A percentile compares a stretch with the other conserved stretches of the same genome.
phyloP scores from a whole-genome alignment of 768 basidiomycete genomes.

The Tubosaeta sp. region DNA sequence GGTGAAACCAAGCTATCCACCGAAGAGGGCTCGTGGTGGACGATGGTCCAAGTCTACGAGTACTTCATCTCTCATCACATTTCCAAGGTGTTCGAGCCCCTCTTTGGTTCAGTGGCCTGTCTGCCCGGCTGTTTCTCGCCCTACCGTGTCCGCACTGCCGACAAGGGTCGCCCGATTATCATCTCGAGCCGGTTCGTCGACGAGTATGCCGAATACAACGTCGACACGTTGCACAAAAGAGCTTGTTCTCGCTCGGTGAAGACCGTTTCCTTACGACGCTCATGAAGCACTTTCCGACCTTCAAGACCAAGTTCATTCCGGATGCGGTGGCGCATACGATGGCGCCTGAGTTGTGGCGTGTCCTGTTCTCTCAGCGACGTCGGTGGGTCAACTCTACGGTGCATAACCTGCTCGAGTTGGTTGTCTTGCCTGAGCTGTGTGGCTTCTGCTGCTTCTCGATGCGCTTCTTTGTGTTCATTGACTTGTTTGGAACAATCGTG shows the following conservation, averaged over 20 bases:
- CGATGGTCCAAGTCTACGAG: no score
- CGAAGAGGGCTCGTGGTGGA: no score
- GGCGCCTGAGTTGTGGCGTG: conserved; percentile 84
- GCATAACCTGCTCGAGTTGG: conserved; percentile 87
- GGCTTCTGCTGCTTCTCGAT: conserved; percentile 98
- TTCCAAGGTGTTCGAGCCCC: no score
- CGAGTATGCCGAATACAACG: conserved; percentile 88
- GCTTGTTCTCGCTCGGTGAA: conserved; percentile 89
- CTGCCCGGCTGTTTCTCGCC: conserved; percentile 40
- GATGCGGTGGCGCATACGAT: conserved; percentile 86
- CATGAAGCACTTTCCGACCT: conserved; percentile 93
- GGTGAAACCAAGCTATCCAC: no score
- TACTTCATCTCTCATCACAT: conserved; percentile 27
- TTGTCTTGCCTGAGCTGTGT: conserved; percentile 80
- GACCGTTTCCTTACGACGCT: conserved; percentile 94
- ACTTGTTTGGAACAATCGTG: conserved; percentile 62
- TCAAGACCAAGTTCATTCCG: conserved; percentile 90
- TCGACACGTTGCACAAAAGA: conserved; percentile 97
- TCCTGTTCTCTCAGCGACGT: conserved; percentile 88
- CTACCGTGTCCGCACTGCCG: conserved; percentile 89
- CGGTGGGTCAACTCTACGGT: conserved; percentile 98
- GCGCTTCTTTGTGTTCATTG: conserved; percentile 91
- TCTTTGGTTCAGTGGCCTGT: no score
- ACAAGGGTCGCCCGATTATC: conserved; percentile 96
- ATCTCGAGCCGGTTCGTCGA: conserved; percentile 95